Percentiles rank a stretch among this genome's conserved stretches.
phyloP scores from a whole-genome alignment of 2,329 filamentous ascomycete species.

The Diplodia sapinea region DNA sequence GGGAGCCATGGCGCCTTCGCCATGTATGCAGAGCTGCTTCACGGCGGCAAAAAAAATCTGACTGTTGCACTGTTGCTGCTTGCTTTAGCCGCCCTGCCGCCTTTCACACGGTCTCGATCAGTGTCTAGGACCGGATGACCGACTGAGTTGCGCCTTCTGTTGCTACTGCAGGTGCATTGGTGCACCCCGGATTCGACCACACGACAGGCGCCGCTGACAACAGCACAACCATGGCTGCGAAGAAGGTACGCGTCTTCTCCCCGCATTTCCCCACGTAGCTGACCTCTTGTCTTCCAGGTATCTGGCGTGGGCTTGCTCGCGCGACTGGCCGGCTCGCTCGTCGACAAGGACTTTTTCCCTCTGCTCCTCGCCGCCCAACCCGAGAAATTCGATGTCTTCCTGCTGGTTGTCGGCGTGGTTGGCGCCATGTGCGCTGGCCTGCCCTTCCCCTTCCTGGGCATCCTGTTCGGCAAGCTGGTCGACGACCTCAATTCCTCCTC shows the following conservation, averaged over 20 bases:
- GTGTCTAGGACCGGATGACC: conserved; percentile 1
- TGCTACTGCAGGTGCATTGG: background rate
- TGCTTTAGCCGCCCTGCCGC: background rate
- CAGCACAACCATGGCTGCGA: conserved; percentile 6
- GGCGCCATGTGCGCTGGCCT: conserved; percentile 20
- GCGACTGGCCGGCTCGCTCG: conserved; percentile 6
- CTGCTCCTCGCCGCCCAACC: conserved; percentile 21
- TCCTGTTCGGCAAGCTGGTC: conserved; percentile 26
- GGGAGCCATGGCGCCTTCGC: conserved; percentile 4
- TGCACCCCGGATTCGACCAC: background rate
- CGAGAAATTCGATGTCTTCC: conserved; percentile 11
- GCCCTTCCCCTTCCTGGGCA: conserved; percentile 27
- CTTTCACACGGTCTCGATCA: conserved; percentile 1
- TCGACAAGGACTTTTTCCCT: conserved; percentile 25
- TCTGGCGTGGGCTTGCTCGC: conserved; percentile 1
- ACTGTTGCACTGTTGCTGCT: background rate
- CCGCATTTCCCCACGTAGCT: background rate
- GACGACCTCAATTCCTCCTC: conserved; percentile 27
- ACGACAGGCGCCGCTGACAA: background rate
- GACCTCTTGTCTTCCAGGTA: background rate
- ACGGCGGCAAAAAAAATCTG: background rate
- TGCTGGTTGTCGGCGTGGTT: conserved; percentile 6
- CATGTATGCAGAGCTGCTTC: background rate
- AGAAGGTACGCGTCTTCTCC: background rate
- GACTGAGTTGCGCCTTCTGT: background rate